A percentile compares a stretch with the other conserved stretches of the same genome.
Conservation (phyloP, 2,329 filamentous ascomycete species). For the Cercospora sp. region DNA sequence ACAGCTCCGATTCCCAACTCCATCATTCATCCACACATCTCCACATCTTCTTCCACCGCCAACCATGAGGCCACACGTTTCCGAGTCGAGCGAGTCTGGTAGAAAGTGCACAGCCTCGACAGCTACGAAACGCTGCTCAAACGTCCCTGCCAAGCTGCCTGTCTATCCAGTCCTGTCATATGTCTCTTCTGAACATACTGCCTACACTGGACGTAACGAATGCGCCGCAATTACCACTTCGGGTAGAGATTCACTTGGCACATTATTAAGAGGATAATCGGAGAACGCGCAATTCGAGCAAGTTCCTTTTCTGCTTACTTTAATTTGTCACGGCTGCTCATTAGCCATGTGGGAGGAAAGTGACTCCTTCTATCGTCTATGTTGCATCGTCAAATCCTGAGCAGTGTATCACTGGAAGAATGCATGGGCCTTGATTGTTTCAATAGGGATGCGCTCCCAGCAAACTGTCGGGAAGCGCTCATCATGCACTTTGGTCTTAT, state of each 20-base stretch:
- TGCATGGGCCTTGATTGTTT: constrained; percentile 26
- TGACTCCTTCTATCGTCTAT: background rate
- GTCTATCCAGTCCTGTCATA: background rate
- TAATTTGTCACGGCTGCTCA: background rate
- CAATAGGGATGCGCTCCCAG: constrained; percentile 27
- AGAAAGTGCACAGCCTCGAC: background rate
- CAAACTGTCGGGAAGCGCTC: constrained; percentile 37
- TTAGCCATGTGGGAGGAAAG: background rate
- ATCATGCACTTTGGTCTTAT: constrained; percentile 32
- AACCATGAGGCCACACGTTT: background rate
- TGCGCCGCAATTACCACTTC: background rate
- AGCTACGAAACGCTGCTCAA: background rate
- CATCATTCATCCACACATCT: background rate
- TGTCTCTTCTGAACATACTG: background rate
- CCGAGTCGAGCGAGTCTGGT: background rate
- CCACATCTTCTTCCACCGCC: background rate
- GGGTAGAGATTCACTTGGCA: background rate
- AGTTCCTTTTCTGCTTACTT: background rate
- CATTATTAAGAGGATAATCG: too few relatives aligned
- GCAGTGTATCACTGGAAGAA: constrained; percentile 24
- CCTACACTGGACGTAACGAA: background rate
- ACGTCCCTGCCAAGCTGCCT: background rate
- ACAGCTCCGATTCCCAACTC: background rate
- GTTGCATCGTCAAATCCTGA: too few relatives aligned
- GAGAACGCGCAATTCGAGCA: too few relatives aligned